A percentile compares a stretch with the other conserved stretches of the same genome.
These are phyloP conservation scores for Aphanoascus verrucosus DNA, from an alignment of 2,329 filamentous ascomycete genomes.

Conservation along the genomic window DNA sequence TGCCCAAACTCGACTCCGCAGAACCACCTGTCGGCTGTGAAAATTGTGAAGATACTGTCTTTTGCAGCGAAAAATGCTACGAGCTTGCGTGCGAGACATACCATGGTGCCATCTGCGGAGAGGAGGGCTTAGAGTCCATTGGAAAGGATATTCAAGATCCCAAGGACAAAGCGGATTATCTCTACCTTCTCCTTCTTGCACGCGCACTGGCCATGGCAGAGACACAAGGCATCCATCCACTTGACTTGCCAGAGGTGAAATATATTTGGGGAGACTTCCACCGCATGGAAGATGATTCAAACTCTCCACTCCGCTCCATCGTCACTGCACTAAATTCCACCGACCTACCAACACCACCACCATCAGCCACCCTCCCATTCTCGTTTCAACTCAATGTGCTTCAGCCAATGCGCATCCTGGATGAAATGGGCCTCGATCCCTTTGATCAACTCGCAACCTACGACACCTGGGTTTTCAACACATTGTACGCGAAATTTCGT, in stretches of 20 bases:
- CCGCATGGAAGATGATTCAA: conserved; percentile 20
- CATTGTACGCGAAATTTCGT: conserved; percentile 82
- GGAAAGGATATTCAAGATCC: conserved; percentile 47
- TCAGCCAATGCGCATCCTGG: conserved; percentile 49
- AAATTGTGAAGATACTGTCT: conserved; percentile 49
- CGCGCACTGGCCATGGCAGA: conserved; percentile 52
- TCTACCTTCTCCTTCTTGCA: conserved; percentile 51
- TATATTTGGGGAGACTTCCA: conserved; percentile 58
- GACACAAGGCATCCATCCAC: conserved; percentile 47
- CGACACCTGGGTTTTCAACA: conserved; percentile 63
- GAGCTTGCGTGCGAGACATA: conserved; percentile 46
- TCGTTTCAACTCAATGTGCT: conserved; percentile 51
- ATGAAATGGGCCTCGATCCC: conserved; percentile 53
- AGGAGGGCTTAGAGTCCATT: conserved; percentile 45
- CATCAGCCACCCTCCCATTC: conserved; percentile 46
- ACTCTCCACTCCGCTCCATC: conserved; percentile 10
- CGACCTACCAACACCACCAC: conserved; percentile 17
- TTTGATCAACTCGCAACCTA: conserved; percentile 38
- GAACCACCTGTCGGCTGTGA: conserved; percentile 39
- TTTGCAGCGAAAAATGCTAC: conserved; percentile 49
- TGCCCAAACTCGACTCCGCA: conserved; percentile 47
- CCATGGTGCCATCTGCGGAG: conserved; percentile 49
- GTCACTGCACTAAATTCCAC: conserved; percentile 10
- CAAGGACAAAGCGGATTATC: conserved; percentile 47
- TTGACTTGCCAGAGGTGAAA: conserved; percentile 50